Evolutionary conservation across 2,329 filamentous ascomycete species (phyloP), one percentile per base, ranked within the genome.

Genomic region (Neopestalotiopsis clavispora): DNA sequence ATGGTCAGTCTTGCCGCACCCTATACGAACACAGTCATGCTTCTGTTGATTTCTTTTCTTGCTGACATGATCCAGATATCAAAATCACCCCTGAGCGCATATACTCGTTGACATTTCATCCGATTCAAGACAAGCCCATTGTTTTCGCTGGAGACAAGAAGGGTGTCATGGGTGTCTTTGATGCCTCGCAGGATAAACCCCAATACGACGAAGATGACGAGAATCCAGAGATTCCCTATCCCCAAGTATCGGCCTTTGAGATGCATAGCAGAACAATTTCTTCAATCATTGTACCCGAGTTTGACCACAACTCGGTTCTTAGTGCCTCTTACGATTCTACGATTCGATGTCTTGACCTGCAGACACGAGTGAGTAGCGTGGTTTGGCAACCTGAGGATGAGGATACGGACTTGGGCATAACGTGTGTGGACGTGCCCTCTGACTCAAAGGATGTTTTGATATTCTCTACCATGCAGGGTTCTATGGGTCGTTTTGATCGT

Each of bases 91-190:
- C 94, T 0, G 94, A 97, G 73, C 85, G 95, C 66, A 88, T 97
- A 14, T 99, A 98, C 76, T 87, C 93, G 0, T 89, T 98, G 74
- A 90, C 91, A 0, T 95, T 99, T 74, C 96, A 99, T 75, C 96
- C 96, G 0, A 95, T 91, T 0, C 85, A 90, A 69, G 90, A 95
- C 2, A 98, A 98, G 75, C 90, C 95, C 0, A 84, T 99, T 2
- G 87, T 98, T 1, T 97, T 99, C 77, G 95, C 95, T 0, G 95
- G 95, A 12, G 96, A 99, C 76, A 99, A 99, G 78, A 87, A 97
- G 72, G 95, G 96, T 1, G 93, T 94, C 30, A 85, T 98, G 69
- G 96, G 96, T 0, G 89, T 99, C 1, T 95, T 98, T 67, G 95
- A 99, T 77, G 94, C 91, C 1, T 95, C 93, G 0, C 94, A 97